A percentile compares a stretch with the other conserved stretches of the same genome.
Conservation (phyloP, 2,329 filamentous ascomycete species). For the Botryotinia convoluta region DNA sequence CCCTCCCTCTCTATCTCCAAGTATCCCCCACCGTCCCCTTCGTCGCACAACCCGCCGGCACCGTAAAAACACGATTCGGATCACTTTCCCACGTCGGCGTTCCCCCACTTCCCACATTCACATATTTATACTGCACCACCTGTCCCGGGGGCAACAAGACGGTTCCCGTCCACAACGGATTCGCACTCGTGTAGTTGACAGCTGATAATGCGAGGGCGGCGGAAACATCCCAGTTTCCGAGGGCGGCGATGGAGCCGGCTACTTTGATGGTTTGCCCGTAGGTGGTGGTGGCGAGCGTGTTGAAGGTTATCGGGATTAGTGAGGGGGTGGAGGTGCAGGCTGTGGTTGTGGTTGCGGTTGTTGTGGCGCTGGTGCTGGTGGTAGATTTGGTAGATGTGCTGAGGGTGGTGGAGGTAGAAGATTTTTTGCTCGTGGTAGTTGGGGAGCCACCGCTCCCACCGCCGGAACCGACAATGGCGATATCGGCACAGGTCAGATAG, state of each 20-base stretch:
- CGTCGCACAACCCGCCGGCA: slow-evolving; percentile 31
- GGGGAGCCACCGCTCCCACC: slow-evolving; percentile 5
- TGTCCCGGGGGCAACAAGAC: slow-evolving; percentile 55
- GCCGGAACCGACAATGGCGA: slow-evolving; percentile 41
- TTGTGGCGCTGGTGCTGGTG: slow-evolving; percentile 37
- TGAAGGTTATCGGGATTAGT: slow-evolving; percentile 60
- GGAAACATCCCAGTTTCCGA: slow-evolving; percentile 61
- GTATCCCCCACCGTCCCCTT: slow-evolving; percentile 27
- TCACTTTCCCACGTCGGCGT: slow-evolving; percentile 63
- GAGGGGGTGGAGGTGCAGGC: slow-evolving; percentile 42
- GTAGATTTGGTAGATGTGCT: slow-evolving; percentile 18
- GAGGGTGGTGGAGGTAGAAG: slow-evolving; percentile 20
- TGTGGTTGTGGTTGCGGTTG: slow-evolving; percentile 33
- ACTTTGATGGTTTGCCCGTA: slow-evolving; percentile 66
- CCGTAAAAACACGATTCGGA: slow-evolving; percentile 34
- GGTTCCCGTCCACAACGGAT: slow-evolving; percentile 60
- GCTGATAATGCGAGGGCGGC: slow-evolving; percentile 58
- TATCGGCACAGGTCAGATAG: slow-evolving; percentile 53
- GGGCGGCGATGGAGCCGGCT: slow-evolving; percentile 54
- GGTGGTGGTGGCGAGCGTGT: slow-evolving; percentile 53
- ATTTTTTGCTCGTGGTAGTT: slow-evolving; percentile 19
- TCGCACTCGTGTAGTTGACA: slow-evolving; percentile 54
- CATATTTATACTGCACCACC: slow-evolving; percentile 65
- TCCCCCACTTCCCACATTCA: slow-evolving; percentile 55
- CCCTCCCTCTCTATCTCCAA: slow-evolving; percentile 23